Conservation (phyloP, 2,329 filamentous ascomycete genomes). For the Diaporthe vexans region DNA sequence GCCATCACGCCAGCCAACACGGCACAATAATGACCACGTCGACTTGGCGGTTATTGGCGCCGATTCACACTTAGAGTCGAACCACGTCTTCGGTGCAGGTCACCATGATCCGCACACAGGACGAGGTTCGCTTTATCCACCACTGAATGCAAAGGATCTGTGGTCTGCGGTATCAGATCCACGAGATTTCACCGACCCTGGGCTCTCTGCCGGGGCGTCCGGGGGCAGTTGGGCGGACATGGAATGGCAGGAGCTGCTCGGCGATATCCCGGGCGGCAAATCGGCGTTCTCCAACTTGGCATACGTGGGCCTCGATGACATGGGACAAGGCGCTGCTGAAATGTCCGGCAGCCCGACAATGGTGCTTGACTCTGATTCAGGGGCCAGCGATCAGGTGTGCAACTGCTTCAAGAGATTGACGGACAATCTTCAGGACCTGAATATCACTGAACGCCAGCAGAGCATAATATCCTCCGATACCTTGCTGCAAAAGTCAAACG, state of each 20-base stretch:
- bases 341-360: neutral
- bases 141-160: neutral
- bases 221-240: neutral
- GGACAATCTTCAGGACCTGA: neutral
- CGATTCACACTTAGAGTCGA: neutral
- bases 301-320: conserved; percentile 2
- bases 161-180: conserved; percentile 9
- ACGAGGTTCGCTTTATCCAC: neutral
- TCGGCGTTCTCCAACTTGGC: neutral
- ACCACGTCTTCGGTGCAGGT: neutral
- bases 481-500: neutral
- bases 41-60: neutral
- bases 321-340: neutral
- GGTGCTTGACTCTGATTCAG: neutral
- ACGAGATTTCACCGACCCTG: neutral
- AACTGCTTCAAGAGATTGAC: neutral
- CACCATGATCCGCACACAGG: neutral
- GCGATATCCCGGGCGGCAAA: neutral
- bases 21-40: neutral
- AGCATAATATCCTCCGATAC: conserved; percentile 2
- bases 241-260: neutral
- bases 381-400: neutral
- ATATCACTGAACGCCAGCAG: neutral
- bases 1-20: neutral
- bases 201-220: neutral